These are phyloP conservation scores for Ogataea chonburiensis DNA, from an alignment of 805 yeast species.

Conservation along the genomic window DNA sequence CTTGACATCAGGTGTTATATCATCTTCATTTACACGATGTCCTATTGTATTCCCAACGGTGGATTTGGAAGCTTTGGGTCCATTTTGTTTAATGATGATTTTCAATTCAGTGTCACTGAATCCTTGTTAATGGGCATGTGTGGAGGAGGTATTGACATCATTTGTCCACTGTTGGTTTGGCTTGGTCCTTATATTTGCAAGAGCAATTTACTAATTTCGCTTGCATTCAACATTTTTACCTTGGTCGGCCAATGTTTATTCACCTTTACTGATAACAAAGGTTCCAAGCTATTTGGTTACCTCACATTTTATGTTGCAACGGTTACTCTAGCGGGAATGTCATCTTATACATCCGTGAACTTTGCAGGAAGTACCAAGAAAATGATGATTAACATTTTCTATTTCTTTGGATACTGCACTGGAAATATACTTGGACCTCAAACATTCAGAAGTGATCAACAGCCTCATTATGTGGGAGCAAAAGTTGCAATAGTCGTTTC, in stretches of 20 bases:
- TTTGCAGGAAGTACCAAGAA: conserved; percentile 36
- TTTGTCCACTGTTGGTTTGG: conserved; percentile 23
- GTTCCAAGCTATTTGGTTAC: conserved; percentile 29
- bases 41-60: conserved; percentile 52
- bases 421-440: conserved; percentile 76
- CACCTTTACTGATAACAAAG: conserved; percentile 4
- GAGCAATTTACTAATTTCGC: conserved; percentile 5
- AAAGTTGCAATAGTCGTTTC: conserved; percentile 49
- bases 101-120: conserved; percentile 42
- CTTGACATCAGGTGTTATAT: conserved; percentile 49
- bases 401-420: conserved; percentile 59
- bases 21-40: conserved; percentile 42
- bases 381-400: conserved; percentile 50
- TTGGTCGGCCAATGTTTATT: conserved; percentile 1
- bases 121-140: conserved; percentile 33
- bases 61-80: conserved; percentile 46
- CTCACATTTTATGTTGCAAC: conserved; percentile 27
- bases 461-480: conserved; percentile 56
- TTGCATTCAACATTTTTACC: conserved; percentile 1
- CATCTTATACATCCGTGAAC: conserved; percentile 33
- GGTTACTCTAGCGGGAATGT: conserved; percentile 26
- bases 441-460: conserved; percentile 53
- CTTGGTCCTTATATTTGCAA: conserved; percentile 15
- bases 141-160: conserved; percentile 42
- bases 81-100: conserved; percentile 33